Percentiles rank a stretch among this genome's conserved stretches.
These are phyloP conservation scores for Oidium heveae DNA, from an alignment of 2,329 filamentous ascomycete species.

Conservation along the genomic window DNA sequence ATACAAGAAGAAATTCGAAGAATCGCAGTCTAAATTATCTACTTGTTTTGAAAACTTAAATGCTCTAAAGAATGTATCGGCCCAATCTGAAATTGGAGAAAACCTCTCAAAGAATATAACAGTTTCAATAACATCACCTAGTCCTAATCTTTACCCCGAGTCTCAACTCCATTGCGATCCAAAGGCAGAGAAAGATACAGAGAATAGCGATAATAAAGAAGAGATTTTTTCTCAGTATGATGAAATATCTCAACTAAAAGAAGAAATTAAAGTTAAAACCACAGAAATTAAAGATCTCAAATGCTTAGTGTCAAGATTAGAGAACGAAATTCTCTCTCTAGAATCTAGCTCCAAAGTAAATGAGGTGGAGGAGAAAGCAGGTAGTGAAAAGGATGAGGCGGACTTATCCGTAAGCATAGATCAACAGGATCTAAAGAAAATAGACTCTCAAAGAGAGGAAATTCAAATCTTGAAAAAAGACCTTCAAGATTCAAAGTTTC, in stretches of 20 bases:
- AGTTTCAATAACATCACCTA: not conserved
- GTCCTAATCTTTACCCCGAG: not conserved
- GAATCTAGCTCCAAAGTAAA: no score
- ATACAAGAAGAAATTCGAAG: slow-evolving; percentile 51
- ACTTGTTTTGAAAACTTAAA: slow-evolving; percentile 38
- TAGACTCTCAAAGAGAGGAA: slow-evolving; percentile 9
- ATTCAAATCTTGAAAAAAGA: slow-evolving; percentile 10
- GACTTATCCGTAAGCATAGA: slow-evolving; percentile 29
- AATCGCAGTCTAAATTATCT: slow-evolving; percentile 35
- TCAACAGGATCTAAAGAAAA: slow-evolving; percentile 5
- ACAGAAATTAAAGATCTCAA: no score
- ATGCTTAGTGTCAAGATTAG: no score
- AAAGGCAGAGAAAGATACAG: no score
- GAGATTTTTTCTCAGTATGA: no score
- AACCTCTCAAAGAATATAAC: not conserved
- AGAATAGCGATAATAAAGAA: no score
- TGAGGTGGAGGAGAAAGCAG: no score
- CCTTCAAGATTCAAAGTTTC: slow-evolving; percentile 7
- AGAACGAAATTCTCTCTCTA: no score
- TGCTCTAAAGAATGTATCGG: not conserved
- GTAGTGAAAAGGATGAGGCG: slow-evolving; percentile 22
- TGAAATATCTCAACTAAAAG: no score
- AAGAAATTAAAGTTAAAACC: no score
- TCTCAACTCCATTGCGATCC: no score
- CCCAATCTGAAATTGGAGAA: not conserved